Evolutionary conservation across 1,284 basidiomycete genomes (phyloP), one percentile per base, ranked within the genome.

Genomic region (Cryptococcus maquisensis): DNA sequence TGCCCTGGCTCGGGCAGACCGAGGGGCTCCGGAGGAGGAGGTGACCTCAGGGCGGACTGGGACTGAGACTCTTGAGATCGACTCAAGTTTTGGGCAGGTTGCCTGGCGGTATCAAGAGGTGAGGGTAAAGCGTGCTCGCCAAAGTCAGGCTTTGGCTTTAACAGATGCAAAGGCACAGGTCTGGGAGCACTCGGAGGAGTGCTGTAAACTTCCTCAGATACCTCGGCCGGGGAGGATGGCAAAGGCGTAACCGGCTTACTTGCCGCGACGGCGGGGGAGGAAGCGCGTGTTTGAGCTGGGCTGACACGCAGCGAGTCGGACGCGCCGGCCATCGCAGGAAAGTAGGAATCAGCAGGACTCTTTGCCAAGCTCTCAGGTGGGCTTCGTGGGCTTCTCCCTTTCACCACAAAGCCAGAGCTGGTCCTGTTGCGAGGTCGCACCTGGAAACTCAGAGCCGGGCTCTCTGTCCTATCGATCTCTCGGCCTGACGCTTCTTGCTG

Each of bases 11-110:
- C 40, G 10, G 65, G 63, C 2, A 63, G 39, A 38, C 43, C n/a
- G 18, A 65, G 28, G 12, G 59, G 58, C 12, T 37, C 56, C 10
- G 61, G 49, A 16, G 63, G 63, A 15, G 61, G 62, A n/a, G 59
- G 56, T 24, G 44, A 47, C 9, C 28, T 32, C 28, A 32, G 28
- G 10, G 28, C 28, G 10, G 28, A 32, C 10, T 32, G 28, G 10
- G 28, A 32, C 10, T 32, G 28, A 32, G 28, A 32, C 28, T 15
- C 26, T 44, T 35, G 38, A 20, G 23, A 39, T 32, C 28, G 28
- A 32, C 28, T 32, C 28, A 32, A 10, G 28, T 32, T 8, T 32
- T 32, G 28, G 6, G 39, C 12, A 21, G 24, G 42, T 21, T 21
- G 32, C 36, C 28, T 35, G 26, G 46, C 26, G n/a, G 39, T 32